A percentile compares a stretch with the other conserved stretches of the same genome.
phyloP scores from a whole-genome alignment of 495 filamentous ascomycete genomes.

The Penicillium daleae region DNA sequence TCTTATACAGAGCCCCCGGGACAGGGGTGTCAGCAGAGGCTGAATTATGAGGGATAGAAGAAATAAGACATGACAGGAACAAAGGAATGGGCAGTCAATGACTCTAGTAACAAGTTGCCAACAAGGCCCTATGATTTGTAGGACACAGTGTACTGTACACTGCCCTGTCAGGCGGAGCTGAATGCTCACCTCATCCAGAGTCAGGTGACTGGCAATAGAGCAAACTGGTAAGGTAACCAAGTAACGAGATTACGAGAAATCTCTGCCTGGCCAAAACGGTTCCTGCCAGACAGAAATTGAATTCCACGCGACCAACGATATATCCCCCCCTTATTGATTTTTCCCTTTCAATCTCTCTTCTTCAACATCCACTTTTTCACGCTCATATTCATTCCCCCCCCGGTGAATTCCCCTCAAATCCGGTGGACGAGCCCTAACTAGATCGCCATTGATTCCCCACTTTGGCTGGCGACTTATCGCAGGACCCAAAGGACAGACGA shows the following conservation, averaged over 20 bases:
- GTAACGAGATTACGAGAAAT: conserved; percentile 27
- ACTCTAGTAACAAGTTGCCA: neutral
- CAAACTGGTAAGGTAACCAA: conserved; percentile 17
- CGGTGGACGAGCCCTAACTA: conserved; percentile 20
- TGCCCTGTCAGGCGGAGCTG: neutral
- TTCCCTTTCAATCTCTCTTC: conserved; percentile 4
- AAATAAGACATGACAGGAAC: neutral
- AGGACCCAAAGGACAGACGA: conserved; percentile 26
- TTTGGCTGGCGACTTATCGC: conserved; percentile 35
- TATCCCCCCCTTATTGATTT: conserved; percentile 12
- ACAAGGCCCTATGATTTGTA: too few relatives aligned
- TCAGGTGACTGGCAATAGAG: conserved; percentile 16
- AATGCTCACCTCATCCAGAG: conserved; percentile 11
- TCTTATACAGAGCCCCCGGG: conserved; percentile 2
- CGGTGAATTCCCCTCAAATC: conserved; percentile 8
- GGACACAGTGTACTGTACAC: too few relatives aligned
- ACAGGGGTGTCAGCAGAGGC: neutral
- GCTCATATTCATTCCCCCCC: conserved; percentile 9
- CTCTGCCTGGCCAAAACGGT: conserved; percentile 16
- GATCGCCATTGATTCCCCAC: conserved; percentile 35
- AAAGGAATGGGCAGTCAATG: neutral
- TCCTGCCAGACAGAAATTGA: neutral
- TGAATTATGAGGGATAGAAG: neutral
- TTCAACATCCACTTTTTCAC: neutral
- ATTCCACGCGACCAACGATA: neutral